Base-by-base conservation (phyloP, 768 basidiomycete genomes). In the Phaeolepiota aurea region DNA sequence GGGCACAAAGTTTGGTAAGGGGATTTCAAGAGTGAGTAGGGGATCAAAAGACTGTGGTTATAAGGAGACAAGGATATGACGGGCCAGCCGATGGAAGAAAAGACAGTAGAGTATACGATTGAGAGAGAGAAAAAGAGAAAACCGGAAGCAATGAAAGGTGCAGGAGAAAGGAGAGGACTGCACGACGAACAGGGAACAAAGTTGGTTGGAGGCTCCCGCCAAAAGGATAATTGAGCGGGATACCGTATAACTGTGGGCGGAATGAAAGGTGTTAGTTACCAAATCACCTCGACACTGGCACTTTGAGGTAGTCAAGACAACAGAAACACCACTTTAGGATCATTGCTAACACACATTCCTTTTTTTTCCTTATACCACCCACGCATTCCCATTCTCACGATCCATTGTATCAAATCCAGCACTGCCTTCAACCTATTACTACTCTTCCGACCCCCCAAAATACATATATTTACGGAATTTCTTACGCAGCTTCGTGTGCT, bases 391-490 rank as follows among this genome's bases (percentile, higher is more conserved):
- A 38, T 37, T 37, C 37, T 16, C 39, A 22, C 32, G 9, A 5
- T 5, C 18, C 10, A 10, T 13, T 38, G 9, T 21, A 13, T 38
- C 18, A 38, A 5, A 38, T 41, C 3, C 32, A 31, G 15, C 28
- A 18, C 37, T 11, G 18, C 37, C 12, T 38, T 11, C 37, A 35
- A 18, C 22, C 38, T n/a, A n/a, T n/a, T 32, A 38, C 34, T 50
- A 50, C 30, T 45, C 58, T 49, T 57, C 57, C 46, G 55, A 46
- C 38, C 62, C 61, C 43, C 69, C 74, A 58, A 81, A 68, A 57
- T 77, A 89, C 89, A 94, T 90, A 60, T 78, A 79, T 57, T 66
- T 58, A 52, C 66, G 66, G 62, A 89, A 93, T 59, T 63, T 61
- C 54, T 66, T 68, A 58, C 82, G 76, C 54, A 87, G 55, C 59